phyloP scores from a whole-genome alignment of 2,329 filamentous ascomycete species.

The Tolypocladium amazonense region DNA sequence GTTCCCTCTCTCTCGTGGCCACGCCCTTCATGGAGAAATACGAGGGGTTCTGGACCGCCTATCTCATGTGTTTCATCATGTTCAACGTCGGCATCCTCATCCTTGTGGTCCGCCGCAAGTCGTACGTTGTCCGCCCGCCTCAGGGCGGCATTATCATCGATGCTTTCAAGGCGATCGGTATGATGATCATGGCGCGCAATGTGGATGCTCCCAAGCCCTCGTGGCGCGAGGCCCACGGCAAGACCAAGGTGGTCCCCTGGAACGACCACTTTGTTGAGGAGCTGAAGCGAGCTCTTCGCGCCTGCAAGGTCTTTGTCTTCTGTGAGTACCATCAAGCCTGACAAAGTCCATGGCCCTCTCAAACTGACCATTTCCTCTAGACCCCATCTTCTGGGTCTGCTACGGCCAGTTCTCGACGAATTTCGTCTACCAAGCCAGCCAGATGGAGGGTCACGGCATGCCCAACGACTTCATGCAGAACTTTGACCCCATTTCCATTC shows the following conservation, averaged over 20 bases:
- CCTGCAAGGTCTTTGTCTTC: conserved; percentile 61
- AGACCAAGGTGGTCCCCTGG: conserved; percentile 39
- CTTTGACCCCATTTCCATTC: conserved; percentile 54
- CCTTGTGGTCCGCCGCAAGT: conserved; percentile 34
- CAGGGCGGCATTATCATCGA: conserved; percentile 55
- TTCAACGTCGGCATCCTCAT: conserved; percentile 50
- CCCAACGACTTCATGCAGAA: conserved; percentile 63
- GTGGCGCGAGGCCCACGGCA: conserved; percentile 44
- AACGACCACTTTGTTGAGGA: conserved; percentile 64
- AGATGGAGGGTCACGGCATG: conserved; percentile 51
- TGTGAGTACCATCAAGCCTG: conserved; percentile 17
- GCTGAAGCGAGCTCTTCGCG: conserved; percentile 53
- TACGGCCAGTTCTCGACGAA: conserved; percentile 60
- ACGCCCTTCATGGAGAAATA: conserved; percentile 59
- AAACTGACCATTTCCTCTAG: conserved; percentile 6
- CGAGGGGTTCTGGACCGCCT: conserved; percentile 59
- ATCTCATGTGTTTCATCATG: conserved; percentile 44
- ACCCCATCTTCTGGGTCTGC: conserved; percentile 57
- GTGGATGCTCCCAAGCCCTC: conserved; percentile 55
- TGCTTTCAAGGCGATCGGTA: conserved; percentile 41
- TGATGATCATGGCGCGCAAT: conserved; percentile 30
- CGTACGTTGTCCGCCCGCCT: conserved; percentile 40
- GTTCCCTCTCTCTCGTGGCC: conserved; percentile 55
- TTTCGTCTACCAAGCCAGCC: conserved; percentile 50
- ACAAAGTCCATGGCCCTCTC: background rate